A percentile compares a stretch with the other conserved stretches of the same genome.
These are phyloP conservation scores for Sporothrix protearum DNA, from an alignment of 2,329 filamentous ascomycete species.

Conservation along the genomic window DNA sequence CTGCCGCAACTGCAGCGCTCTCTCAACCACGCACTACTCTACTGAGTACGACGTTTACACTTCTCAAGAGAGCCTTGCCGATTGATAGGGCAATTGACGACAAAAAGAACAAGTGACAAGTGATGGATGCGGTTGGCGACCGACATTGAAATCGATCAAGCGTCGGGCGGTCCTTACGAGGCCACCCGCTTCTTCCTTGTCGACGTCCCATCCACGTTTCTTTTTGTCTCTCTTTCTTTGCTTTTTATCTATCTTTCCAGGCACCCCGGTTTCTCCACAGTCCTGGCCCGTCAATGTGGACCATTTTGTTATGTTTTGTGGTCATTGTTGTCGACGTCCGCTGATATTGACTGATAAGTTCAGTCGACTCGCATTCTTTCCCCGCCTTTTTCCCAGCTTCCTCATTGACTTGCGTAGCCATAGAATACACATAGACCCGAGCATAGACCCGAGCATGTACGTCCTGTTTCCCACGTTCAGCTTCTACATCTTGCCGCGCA, in stretches of 20 bases:
- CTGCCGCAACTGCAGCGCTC: constrained; percentile 6
- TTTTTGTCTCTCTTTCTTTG: not conserved
- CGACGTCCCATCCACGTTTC: not conserved
- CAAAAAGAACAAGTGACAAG: not conserved
- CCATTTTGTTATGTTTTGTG: too few relatives aligned
- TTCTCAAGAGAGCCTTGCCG: not conserved
- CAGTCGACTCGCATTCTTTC: not conserved
- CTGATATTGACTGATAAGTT: not conserved
- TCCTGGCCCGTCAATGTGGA: not conserved
- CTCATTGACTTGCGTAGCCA: not conserved
- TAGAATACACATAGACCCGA: not conserved
- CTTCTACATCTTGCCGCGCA: not conserved
- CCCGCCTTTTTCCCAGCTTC: not conserved
- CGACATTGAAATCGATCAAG: not conserved
- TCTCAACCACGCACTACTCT: not conserved
- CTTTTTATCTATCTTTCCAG: not conserved
- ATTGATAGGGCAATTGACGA: not conserved
- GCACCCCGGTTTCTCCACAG: not conserved
- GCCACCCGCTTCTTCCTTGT: not conserved
- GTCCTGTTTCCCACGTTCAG: not conserved
- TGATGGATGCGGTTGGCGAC: not conserved
- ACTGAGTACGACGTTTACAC: too few relatives aligned
- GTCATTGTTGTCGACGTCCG: not conserved
- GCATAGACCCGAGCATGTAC: not conserved
- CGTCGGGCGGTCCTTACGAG: not conserved